Conservation (phyloP, 108 stramenopile genomes). For the Nitzschia sp. region DNA sequence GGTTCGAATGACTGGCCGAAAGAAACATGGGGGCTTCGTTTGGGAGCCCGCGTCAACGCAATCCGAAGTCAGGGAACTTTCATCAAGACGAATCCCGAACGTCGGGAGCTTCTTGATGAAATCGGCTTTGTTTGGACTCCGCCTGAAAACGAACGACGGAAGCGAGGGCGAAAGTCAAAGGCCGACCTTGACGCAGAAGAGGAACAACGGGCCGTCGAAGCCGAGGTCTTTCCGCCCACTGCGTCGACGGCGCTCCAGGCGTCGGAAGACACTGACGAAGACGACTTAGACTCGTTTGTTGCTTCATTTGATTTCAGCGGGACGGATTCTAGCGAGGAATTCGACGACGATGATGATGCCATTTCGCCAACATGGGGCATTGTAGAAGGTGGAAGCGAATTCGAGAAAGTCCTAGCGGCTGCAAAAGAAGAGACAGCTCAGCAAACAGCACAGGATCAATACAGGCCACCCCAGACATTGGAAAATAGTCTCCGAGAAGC, state of each 20-base stretch:
- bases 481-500: slow-evolving; percentile 64
- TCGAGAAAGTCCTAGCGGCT: slow-evolving; percentile 38
- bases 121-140: slow-evolving; percentile 87
- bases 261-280: slow-evolving; percentile 32
- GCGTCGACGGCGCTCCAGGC: neutral
- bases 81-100: slow-evolving; percentile 69
- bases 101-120: slow-evolving; percentile 67
- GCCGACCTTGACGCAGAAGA: slow-evolving; percentile 51
- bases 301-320: slow-evolving; percentile 35
- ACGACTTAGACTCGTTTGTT: slow-evolving; percentile 32
- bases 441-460: slow-evolving; percentile 49
- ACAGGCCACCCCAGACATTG: slow-evolving; percentile 42
- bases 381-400: slow-evolving; percentile 32
- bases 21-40: slow-evolving; percentile 75
- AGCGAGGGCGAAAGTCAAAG: slow-evolving; percentile 63
- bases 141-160: slow-evolving; percentile 57
- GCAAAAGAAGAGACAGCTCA: slow-evolving; percentile 40
- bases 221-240: slow-evolving; percentile 5
- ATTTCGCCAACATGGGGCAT: slow-evolving; percentile 70
- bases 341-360: slow-evolving; percentile 11
- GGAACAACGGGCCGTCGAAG: slow-evolving; percentile 12
- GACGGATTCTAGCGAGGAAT: slow-evolving; percentile 20
- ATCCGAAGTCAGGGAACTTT: slow-evolving; percentile 89
- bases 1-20: slow-evolving; percentile 70
- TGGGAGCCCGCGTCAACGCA: slow-evolving; percentile 89